Evolutionary conservation across 352 stramenopile species (phyloP), one percentile per base, ranked within the genome.

Genomic region (Aphanomyces astaci): DNA sequence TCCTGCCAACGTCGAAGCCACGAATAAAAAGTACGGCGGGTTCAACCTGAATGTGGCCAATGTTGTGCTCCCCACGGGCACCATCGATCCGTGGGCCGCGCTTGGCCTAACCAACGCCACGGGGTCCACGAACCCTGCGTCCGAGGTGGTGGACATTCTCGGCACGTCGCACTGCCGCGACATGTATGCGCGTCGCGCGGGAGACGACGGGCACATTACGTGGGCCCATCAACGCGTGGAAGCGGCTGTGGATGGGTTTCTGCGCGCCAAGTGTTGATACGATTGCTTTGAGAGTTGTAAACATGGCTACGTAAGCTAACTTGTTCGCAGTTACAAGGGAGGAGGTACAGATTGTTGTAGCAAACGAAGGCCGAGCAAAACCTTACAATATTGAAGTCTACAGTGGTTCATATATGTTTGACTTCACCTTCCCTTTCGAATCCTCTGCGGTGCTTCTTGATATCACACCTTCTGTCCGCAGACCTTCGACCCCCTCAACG

Each of bases 61-160:
- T 31, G 82, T 96, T 27, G 91, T 90, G 71, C 94, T 89, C 59
- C 85, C 83, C 31, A 90, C 91, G 59, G 83, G 84, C 43, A 80
- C 72, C 0, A 86, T 95, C 65, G 87, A 96, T 33, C 87, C 87
- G 27, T 96, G 87, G 87, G 64, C 71, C 27, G 56, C 32, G 43
- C 51, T 74, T 32, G 72, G 66, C 13, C 33, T 74, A 15, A 55
- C 24, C 55, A 64, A 64, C 55, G n/a, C 55, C 17, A 64, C 55
- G 32, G 15, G 4, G 32, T 30, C 28, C 22, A 51, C n/a, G 22
- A 64, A 64, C 55, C 55, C 55, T 22, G 19, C 52, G 3, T 64
- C 55, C 19, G 28, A 52, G n/a, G 55, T 64, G 15, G 55, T 64
- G 15, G 52, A 60, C 22, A 64, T 64, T 31, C 22, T 54, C 4